Evolutionary conservation across 805 yeast species (phyloP).

Genomic region (Candida krabiensis): DNA sequence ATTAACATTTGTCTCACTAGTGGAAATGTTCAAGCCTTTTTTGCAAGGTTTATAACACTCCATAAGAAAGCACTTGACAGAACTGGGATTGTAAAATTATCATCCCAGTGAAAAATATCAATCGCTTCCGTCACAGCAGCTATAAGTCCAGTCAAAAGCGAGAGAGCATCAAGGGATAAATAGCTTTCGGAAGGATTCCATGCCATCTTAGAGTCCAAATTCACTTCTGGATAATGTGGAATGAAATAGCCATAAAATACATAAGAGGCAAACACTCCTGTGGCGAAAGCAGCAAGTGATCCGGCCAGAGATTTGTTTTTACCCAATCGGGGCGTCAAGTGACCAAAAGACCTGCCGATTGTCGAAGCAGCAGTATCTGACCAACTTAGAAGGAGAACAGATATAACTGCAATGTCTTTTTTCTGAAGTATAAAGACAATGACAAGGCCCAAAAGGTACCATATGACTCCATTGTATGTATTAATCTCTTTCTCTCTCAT

Average conservation of each 20-base stretch:
- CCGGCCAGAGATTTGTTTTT: conserved; percentile 87
- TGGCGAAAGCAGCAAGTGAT: conserved; percentile 75
- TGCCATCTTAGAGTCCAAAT: conserved; percentile 49
- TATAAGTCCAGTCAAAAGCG: conserved; percentile 69
- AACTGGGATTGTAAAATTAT: conserved; percentile 92
- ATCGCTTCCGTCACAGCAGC: conserved; percentile 89
- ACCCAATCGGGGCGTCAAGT: conserved; percentile 75
- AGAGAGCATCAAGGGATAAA: conserved; percentile 51
- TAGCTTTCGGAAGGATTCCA: conserved; percentile 66
- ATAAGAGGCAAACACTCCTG: conserved; percentile 69
- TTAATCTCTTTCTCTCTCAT: conserved; percentile 83
- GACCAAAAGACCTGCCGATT: conserved; percentile 82
- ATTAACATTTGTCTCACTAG: too few relatives aligned
- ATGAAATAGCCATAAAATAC: conserved; percentile 71
- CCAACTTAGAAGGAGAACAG: conserved; percentile 87
- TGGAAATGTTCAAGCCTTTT: conserved; percentile 1
- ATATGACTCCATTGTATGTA: conserved; percentile 79
- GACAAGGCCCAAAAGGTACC: conserved; percentile 79
- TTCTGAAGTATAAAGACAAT: conserved; percentile 69
- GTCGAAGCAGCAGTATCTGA: conserved; percentile 97
- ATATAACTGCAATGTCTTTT: conserved; percentile 76
- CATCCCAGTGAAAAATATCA: conserved; percentile 77
- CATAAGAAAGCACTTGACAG: conserved; percentile 66
- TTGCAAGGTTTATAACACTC: conserved; percentile 21
- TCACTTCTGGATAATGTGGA: conserved; percentile 58